These are phyloP conservation scores for Eutypa lata DNA, from an alignment of 2,329 filamentous ascomycete genomes.

Conservation along the genomic window DNA sequence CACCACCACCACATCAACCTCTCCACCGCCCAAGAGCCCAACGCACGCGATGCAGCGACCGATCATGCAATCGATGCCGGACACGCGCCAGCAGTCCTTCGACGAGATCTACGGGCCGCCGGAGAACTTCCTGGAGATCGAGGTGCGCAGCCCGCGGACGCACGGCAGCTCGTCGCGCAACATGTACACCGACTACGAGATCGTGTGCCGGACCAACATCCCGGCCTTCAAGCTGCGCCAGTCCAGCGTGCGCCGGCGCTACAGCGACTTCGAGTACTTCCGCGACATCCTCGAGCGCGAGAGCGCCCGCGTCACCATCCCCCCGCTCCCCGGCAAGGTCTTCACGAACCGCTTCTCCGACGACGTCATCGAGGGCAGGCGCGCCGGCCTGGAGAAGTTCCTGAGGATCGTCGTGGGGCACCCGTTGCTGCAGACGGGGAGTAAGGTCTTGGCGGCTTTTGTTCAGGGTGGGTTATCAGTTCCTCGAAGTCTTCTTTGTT, in stretches of 20 bases:
- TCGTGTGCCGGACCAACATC: constrained; percentile 96
- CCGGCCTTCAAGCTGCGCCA: constrained; percentile 95
- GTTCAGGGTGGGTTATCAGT: constrained; percentile 80
- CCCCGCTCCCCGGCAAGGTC: constrained; percentile 92
- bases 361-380: constrained; percentile 92
- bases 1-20: constrained; percentile 9
- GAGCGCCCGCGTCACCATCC: constrained; percentile 89
- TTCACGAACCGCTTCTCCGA: constrained; percentile 98
- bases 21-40: constrained; percentile 24
- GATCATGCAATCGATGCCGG: constrained; percentile 64
- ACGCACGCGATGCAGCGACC: constrained; percentile 41
- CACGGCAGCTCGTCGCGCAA: constrained; percentile 89
- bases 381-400: constrained; percentile 91
- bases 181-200: constrained; percentile 99
- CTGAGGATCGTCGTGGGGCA: constrained; percentile 97
- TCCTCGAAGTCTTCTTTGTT: no score
- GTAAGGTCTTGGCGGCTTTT: constrained; percentile 93
- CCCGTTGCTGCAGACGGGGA: constrained; percentile 93
- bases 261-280: constrained; percentile 98
- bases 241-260: constrained; percentile 84
- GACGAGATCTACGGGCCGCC: constrained; percentile 98
- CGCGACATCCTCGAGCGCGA: constrained; percentile 97
- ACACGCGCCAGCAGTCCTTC: constrained; percentile 86
- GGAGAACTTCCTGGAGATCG: constrained; percentile 98
- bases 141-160: constrained; percentile 91